Evolutionary conservation across 1,284 basidiomycete genomes (phyloP).

Genomic region (Pseudozyma sp.): DNA sequence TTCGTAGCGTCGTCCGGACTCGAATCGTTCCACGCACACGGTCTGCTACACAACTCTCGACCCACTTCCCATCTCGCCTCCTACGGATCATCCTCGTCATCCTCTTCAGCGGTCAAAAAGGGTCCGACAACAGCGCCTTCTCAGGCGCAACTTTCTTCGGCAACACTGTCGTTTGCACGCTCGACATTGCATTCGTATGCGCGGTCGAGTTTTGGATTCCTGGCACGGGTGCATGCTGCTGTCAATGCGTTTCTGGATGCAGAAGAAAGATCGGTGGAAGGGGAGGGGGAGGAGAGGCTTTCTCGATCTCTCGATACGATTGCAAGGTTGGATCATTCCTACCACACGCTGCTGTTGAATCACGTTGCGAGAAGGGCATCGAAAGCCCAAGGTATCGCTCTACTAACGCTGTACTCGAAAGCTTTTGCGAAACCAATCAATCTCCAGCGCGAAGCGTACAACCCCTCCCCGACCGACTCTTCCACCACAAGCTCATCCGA

Average conservation of each 20-base stretch:
- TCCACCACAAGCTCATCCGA: not conserved
- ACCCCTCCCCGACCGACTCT: not conserved
- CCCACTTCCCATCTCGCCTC: not conserved
- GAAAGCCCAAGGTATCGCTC: slow-evolving; percentile 89
- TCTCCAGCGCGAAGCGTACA: slow-evolving; percentile 20
- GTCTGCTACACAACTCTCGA: slow-evolving; percentile 72
- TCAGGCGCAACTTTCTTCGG: slow-evolving; percentile 42
- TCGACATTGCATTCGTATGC: slow-evolving; percentile 81
- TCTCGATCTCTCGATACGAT: slow-evolving; percentile 26
- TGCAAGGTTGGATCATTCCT: slow-evolving; percentile 76
- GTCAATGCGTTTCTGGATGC: slow-evolving; percentile 20
- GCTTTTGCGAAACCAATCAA: slow-evolving; percentile 44
- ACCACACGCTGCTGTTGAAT: slow-evolving; percentile 87
- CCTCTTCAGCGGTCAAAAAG: not conserved
- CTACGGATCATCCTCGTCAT: slow-evolving; percentile 1
- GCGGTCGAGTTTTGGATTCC: slow-evolving; percentile 79
- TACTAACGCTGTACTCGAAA: slow-evolving; percentile 83
- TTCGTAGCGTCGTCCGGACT: slow-evolving; percentile 93
- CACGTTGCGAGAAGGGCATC: slow-evolving; percentile 89
- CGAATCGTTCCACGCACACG: slow-evolving; percentile 89
- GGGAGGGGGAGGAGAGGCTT: slow-evolving; percentile 3
- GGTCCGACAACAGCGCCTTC: slow-evolving; percentile 18
- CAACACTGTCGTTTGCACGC: slow-evolving; percentile 74
- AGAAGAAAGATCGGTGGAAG: not conserved
- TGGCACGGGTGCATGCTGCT: slow-evolving; percentile 72